Percentiles rank a stretch among this genome's conserved stretches.
phyloP scores from a whole-genome alignment of 2,329 filamentous ascomycete genomes.

The Aspergillus sp. region DNA sequence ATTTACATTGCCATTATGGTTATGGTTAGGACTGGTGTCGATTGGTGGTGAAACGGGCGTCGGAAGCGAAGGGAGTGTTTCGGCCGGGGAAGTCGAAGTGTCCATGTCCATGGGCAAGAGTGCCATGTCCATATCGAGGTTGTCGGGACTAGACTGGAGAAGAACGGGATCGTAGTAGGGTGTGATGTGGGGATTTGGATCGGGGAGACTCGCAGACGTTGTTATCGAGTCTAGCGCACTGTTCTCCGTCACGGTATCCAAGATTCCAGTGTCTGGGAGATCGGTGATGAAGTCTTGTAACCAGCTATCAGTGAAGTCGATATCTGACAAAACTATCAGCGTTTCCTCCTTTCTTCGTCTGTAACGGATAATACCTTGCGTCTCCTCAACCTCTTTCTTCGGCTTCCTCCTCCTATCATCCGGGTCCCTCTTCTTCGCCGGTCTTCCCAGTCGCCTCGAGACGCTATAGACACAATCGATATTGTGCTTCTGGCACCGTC shows the following conservation, averaged over 20 bases:
- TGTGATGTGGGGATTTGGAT: neutral
- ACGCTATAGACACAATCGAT: conserved; percentile 31
- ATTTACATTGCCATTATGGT: no score
- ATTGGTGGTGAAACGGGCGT: neutral
- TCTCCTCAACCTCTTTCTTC: neutral
- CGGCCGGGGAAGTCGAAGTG: neutral
- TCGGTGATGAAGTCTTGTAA: conserved; percentile 21
- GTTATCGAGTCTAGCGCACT: neutral
- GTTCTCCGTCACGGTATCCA: neutral
- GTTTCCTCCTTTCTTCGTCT: neutral
- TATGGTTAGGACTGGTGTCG: neutral
- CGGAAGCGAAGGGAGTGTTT: neutral
- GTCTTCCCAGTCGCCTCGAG: conserved; percentile 27
- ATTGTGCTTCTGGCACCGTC: conserved; percentile 28
- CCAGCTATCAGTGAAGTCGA: conserved; percentile 22
- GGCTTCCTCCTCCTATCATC: neutral
- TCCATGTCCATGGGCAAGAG: neutral
- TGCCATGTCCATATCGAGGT: neutral
- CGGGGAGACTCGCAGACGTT: neutral
- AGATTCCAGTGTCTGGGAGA: conserved; percentile 2
- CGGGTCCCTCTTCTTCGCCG: conserved; percentile 24
- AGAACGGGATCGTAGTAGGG: neutral
- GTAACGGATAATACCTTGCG: neutral
- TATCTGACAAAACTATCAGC: conserved; percentile 6
- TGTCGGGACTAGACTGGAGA: neutral